These are phyloP conservation scores for Phytophthora cactorum DNA, from an alignment of 352 stramenopile genomes.

Conservation along the genomic window DNA sequence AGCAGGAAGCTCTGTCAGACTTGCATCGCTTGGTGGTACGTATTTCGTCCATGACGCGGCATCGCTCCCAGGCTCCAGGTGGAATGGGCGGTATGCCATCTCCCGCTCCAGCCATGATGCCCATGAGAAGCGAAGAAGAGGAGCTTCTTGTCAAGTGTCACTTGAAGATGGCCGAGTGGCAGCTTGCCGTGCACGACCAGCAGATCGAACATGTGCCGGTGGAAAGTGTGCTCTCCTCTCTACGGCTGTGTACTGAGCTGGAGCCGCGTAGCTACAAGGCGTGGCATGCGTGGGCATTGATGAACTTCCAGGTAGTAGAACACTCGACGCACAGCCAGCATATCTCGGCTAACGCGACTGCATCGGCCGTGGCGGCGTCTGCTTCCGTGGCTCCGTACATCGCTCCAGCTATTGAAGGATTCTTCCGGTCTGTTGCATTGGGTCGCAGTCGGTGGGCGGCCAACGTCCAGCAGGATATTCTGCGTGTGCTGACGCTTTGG, in stretches of 20 bases:
- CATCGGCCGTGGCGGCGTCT: slow-evolving; percentile 27
- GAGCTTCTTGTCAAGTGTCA: slow-evolving; percentile 86
- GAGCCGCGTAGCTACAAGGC: slow-evolving; percentile 86
- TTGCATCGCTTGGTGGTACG: slow-evolving; percentile 85
- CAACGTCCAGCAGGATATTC: slow-evolving; percentile 98
- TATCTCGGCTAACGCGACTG: slow-evolving; percentile 39
- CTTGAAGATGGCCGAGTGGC: slow-evolving; percentile 86
- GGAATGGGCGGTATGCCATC: slow-evolving; percentile 26
- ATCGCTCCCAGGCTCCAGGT: slow-evolving; percentile 25
- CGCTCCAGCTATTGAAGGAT: slow-evolving; percentile 85
- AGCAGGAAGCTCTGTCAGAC: slow-evolving; percentile 88
- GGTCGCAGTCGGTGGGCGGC: slow-evolving; percentile 95
- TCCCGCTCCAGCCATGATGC: slow-evolving; percentile 35
- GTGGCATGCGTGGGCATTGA: slow-evolving; percentile 97
- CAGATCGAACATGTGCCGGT: slow-evolving; percentile 84
- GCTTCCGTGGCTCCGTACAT: slow-evolving; percentile 59
- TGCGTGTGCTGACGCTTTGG: slow-evolving; percentile 98
- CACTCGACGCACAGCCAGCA: slow-evolving; percentile 68
- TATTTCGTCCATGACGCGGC: slow-evolving; percentile 52
- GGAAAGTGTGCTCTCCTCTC: slow-evolving; percentile 63
- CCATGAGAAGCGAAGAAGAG: slow-evolving; percentile 58
- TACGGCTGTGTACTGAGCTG: slow-evolving; percentile 74
- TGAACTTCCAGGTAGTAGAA: slow-evolving; percentile 97
- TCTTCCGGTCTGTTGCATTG: slow-evolving; percentile 96
- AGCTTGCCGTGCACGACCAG: slow-evolving; percentile 82